Conservation (phyloP, 1,284 basidiomycete genomes). For the Trichosporon ovoides region DNA sequence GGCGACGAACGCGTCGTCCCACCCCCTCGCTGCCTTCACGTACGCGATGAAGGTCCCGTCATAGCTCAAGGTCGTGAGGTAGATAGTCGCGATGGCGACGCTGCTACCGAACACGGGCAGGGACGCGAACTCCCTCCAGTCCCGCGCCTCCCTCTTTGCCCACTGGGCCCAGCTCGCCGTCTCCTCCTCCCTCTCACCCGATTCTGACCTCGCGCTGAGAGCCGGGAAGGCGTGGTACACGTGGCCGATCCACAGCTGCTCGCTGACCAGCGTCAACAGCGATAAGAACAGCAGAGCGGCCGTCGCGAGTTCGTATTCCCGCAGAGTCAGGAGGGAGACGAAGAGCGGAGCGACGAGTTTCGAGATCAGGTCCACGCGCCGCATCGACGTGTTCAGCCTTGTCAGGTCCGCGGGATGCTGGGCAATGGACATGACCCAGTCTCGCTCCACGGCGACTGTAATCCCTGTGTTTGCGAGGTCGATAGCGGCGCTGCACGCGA, state of each 20-base stretch:
- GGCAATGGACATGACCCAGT: constrained; percentile 52
- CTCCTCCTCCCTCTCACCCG: background rate
- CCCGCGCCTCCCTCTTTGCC: constrained; percentile 23
- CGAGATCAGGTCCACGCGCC: constrained; percentile 51
- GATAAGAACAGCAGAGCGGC: constrained; percentile 34
- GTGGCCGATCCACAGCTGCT: constrained; percentile 47
- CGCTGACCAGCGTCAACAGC: constrained; percentile 30
- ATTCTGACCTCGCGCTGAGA: constrained; percentile 20
- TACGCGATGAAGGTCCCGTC: constrained; percentile 43
- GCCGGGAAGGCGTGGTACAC: constrained; percentile 44
- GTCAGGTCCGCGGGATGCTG: constrained; percentile 31
- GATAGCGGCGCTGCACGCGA: constrained; percentile 36
- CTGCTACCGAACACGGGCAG: constrained; percentile 50
- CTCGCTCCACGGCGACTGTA: constrained; percentile 51
- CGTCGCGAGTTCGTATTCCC: constrained; percentile 36
- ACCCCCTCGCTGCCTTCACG: constrained; percentile 37
- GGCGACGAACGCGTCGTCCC: constrained; percentile 49
- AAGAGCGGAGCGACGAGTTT: constrained; percentile 53
- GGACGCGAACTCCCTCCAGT: constrained; percentile 49
- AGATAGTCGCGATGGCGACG: constrained; percentile 47
- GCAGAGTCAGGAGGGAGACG: constrained; percentile 47
- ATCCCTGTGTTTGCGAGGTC: constrained; percentile 49
- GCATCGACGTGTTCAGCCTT: constrained; percentile 46
- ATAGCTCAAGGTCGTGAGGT: constrained; percentile 52
- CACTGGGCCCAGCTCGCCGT: constrained; percentile 1